Conservation (phyloP, 2,329 filamentous ascomycete species). For the Calycina herbarum region DNA sequence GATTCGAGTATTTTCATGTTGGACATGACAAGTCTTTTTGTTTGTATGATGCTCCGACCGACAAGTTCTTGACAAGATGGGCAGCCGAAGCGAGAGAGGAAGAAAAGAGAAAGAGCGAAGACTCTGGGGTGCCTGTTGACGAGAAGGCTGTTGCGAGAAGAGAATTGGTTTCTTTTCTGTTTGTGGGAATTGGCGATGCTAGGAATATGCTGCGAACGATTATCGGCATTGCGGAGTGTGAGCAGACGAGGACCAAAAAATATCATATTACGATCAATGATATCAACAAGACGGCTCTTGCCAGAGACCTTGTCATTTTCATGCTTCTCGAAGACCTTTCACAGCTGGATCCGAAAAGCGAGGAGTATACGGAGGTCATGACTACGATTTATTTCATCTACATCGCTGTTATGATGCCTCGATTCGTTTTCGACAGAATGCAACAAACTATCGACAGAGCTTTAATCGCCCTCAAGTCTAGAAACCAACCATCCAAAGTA, state of each 20-base stretch:
- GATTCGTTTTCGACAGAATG: slow-evolving; percentile 18
- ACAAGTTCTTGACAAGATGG: background rate
- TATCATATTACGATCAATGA: slow-evolving; percentile 23
- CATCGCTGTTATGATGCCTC: slow-evolving; percentile 18
- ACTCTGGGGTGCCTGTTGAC: background rate
- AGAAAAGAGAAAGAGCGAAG: background rate
- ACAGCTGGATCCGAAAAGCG: slow-evolving; percentile 1
- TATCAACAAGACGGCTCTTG: slow-evolving; percentile 16
- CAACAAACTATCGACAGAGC: slow-evolving; percentile 12
- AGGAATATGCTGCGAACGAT: slow-evolving; percentile 17
- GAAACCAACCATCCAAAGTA: slow-evolving; percentile 14
- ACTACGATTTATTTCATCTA: slow-evolving; percentile 22
- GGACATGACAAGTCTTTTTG: slow-evolving; percentile 8
- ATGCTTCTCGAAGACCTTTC: slow-evolving; percentile 21
- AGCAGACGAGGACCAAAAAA: slow-evolving; percentile 3
- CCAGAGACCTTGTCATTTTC: slow-evolving; percentile 18
- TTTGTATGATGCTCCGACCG: slow-evolving; percentile 4
- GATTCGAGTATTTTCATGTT: slow-evolving; percentile 9
- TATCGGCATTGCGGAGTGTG: slow-evolving; percentile 10
- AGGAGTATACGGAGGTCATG: slow-evolving; percentile 13
- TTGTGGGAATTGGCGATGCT: slow-evolving; percentile 20
- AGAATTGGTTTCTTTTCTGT: slow-evolving; percentile 17
- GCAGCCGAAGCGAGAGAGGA: background rate
- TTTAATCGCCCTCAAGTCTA: slow-evolving; percentile 8
- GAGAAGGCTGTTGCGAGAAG: background rate